These are phyloP conservation scores for Kazachstania sp. DNA, from an alignment of 1,139 yeast species.

Conservation along the genomic window DNA sequence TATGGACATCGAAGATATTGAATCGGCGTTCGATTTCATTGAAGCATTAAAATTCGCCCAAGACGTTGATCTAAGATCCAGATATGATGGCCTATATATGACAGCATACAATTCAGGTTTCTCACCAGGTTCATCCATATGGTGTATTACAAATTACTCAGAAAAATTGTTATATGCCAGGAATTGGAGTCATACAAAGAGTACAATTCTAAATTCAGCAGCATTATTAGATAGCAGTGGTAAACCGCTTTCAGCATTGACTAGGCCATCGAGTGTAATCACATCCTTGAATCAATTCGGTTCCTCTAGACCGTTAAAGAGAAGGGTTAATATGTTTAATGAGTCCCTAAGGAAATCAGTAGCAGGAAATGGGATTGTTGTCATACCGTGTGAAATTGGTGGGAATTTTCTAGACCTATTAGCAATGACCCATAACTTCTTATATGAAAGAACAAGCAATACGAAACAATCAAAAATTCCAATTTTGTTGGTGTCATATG, in stretches of 20 bases:
- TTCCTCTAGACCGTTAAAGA: slow-evolving; percentile 54
- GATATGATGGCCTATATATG: slow-evolving; percentile 54
- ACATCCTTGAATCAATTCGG: slow-evolving; percentile 59
- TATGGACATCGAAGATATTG: slow-evolving; percentile 68
- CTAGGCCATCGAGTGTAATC: slow-evolving; percentile 77
- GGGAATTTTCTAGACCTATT: slow-evolving; percentile 76
- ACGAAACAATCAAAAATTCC: slow-evolving; percentile 41
- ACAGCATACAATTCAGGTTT: slow-evolving; percentile 92
- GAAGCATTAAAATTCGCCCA: slow-evolving; percentile 71
- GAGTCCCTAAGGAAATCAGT: slow-evolving; percentile 52
- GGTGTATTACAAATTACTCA: slow-evolving; percentile 67
- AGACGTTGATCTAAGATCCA: slow-evolving; percentile 47
- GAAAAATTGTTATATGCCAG: slow-evolving; percentile 84
- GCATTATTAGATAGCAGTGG: slow-evolving; percentile 48
- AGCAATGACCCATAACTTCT: slow-evolving; percentile 51
- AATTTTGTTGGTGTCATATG: slow-evolving; percentile 63
- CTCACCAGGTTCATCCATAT: slow-evolving; percentile 74
- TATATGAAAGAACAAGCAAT: slow-evolving; percentile 25
- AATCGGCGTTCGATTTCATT: slow-evolving; percentile 66
- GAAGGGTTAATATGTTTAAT: slow-evolving; percentile 55
- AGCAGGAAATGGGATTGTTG: slow-evolving; percentile 55
- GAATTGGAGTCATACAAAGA: slow-evolving; percentile 91
- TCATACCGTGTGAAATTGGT: slow-evolving; percentile 78
- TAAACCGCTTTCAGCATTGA: slow-evolving; percentile 52
- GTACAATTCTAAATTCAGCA: slow-evolving; percentile 77